phyloP scores from a whole-genome alignment of 129 eudicot species.

The Deinandra increscens region DNA sequence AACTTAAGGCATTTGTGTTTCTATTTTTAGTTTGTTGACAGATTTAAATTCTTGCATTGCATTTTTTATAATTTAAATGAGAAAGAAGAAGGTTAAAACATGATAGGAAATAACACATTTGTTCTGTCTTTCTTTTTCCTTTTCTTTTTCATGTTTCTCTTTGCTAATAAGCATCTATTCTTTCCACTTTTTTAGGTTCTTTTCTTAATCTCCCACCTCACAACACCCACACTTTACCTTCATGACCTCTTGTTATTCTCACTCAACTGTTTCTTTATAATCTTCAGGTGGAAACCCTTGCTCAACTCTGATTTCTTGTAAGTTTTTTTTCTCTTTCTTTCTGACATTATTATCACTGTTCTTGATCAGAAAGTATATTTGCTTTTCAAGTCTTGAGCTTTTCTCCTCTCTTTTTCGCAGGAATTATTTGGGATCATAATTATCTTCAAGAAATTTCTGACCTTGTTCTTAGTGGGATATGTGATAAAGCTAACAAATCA shows the following conservation, averaged over 20 bases:
- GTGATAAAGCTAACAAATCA: conserved; percentile 1
- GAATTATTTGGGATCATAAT: conserved; percentile 27
- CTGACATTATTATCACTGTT: conserved; percentile 42
- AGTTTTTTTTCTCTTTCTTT: conserved; percentile 24
- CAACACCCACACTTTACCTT: conserved; percentile 34
- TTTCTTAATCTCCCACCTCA: conserved; percentile 35
- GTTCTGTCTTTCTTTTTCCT: conserved; percentile 24
- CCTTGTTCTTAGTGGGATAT: conserved; percentile 25
- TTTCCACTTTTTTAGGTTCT: conserved; percentile 49
- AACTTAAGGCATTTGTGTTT: neutral
- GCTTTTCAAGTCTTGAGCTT: conserved; percentile 35
- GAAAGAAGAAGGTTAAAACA: neutral
- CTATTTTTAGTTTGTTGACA: too few species aligned
- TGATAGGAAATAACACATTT: conserved; percentile 21
- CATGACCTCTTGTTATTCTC: conserved; percentile 7
- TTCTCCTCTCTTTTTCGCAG: conserved; percentile 24
- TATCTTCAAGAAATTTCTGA: conserved; percentile 30
- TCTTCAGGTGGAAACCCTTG: conserved; percentile 36
- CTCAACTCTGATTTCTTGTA: conserved; percentile 27
- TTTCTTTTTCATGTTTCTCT: conserved; percentile 62
- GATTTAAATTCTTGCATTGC: too few species aligned
- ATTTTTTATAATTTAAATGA: too few species aligned
- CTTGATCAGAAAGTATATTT: conserved; percentile 50
- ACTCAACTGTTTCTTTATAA: conserved; percentile 39
- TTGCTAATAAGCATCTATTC: conserved; percentile 74